Evolutionary conservation across 2,329 filamentous ascomycete species (phyloP), one percentile per base, ranked within the genome.

Genomic region (Botrytis paeoniae): DNA sequence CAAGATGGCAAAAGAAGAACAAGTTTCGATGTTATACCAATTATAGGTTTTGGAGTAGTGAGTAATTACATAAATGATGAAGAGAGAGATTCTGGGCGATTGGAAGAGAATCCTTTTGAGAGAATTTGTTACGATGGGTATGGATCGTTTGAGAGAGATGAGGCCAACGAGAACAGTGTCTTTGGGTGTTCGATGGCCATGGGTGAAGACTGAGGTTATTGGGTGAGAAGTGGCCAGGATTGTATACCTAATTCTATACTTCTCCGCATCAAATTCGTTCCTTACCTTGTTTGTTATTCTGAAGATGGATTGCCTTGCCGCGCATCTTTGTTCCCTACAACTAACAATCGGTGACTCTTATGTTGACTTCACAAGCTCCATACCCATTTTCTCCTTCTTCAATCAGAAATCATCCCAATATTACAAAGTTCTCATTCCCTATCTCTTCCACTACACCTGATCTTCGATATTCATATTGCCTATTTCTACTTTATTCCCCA

Each of bases 21-120:
- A n/a, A n/a, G n/a, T n/a, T n/a, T n/a, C n/a, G n/a, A n/a, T 35
- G 7, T 22, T 37, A 5, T 37, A 25, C 59, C 32, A 22, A 2
- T 37, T 3, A 14, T 60, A 35, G 32, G 59, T 25, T 60, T 60
- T 14, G 59, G 29, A 0, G 9, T 60, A 6, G 32, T 60, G 9
- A 37, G 32, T 25, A 60, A 25, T 37, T 60, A 35, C 20, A 20
- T 22, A 20, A 32, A 10, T 25, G 57, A 1, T 20, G 32, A 37
- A 35, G 18, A 35, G 1, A 12, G 9, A 6, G 32, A 25, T 1
- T 0, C 0, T 4, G 1, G 3, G 2, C 8, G 32, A 3, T 37
- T 60, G 1, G 57, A 60, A 22, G 57, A 60, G 2, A 35, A 37
- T 12, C 57, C 20, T 3, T 60, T 60, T 6, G 20, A 35, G 57